phyloP scores from a whole-genome alignment of 192 early-diverging fungal genomes.

The Coemansia brasiliensis region DNA sequence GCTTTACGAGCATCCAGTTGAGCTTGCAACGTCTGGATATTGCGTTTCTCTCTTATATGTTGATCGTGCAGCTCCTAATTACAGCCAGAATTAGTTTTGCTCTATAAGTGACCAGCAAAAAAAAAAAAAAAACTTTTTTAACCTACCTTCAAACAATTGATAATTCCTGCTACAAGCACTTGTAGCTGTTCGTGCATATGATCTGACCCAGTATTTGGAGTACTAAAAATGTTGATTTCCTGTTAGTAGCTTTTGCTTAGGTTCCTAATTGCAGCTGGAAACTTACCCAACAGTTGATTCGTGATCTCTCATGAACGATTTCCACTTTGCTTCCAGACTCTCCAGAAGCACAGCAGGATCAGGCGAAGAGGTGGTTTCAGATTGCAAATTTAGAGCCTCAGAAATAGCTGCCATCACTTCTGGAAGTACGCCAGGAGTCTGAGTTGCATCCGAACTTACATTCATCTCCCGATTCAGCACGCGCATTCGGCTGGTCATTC shows the following conservation, averaged over 20 bases:
- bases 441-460: slow-evolving; percentile 3
- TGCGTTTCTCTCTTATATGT: slow-evolving; percentile 12
- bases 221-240: neutral
- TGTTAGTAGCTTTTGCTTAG: neutral
- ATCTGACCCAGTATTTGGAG: neutral
- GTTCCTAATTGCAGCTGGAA: neutral
- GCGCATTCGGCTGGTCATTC: slow-evolving; percentile 25
- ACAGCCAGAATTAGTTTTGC: no score
- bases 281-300: neutral
- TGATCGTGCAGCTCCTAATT: slow-evolving; percentile 31
- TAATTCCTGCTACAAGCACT: slow-evolving; percentile 24
- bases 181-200: slow-evolving; percentile 9
- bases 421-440: slow-evolving; percentile 3
- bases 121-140: no score
- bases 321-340: neutral
- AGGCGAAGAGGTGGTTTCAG: no score
- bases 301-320: neutral
- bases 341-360: slow-evolving; percentile 1
- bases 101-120: no score
- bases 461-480: slow-evolving; percentile 30
- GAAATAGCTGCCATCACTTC: neutral
- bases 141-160: slow-evolving; percentile 33
- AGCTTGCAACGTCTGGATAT: slow-evolving; percentile 3
- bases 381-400: neutral
- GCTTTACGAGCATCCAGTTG: slow-evolving; percentile 3